Evolutionary conservation across 208 protist species (phyloP), one percentile per base, ranked within the genome.

Genomic region (Borovskyia barvae): DNA sequence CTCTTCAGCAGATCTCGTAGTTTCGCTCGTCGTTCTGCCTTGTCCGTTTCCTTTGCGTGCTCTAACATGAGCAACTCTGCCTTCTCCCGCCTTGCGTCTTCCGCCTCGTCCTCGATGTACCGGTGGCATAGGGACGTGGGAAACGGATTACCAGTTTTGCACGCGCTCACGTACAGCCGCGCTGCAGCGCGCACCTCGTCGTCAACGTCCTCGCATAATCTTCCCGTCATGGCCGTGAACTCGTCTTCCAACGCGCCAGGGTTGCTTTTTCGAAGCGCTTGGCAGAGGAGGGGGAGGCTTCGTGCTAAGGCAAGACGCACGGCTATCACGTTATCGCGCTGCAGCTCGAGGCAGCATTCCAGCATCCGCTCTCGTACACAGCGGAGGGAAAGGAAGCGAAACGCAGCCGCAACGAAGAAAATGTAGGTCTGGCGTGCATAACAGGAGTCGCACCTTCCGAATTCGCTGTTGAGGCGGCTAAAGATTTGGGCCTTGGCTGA

Each of bases 11-110:
- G 52, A 40, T 95, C 86, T 11, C 84, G 84, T 42, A 95, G 72
- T 49, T 95, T 95, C 8, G 86, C 77, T 6, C 90, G 81, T 17
- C 90, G 77, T 56, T 93, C 86, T 1, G 82, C 85, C 67, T 93
- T 95, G 54, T 95, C 90, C 5, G 64, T 85, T 50, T 95, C 90
- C 67, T 95, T 95, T 3, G 90, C 86, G 30, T 83, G 55, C 47
- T 95, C 86, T 7, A 95, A 56, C 70, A 95, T 77, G 4, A 69
- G 49, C 41, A 83, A 68, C 54, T 95, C 86, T 6, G 69, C 60
- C 57, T 78, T 70, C 66, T 93, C 90, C 3, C 85, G 81, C 22
- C 72, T 59, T 32, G 58, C 49, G 66, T 95, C 86, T 41, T 82
- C 74, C 32, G 39, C 59, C 52, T 82, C 81, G 29, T 22, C 30